These are phyloP conservation scores for Tetraselmis striata DNA, from an alignment of 139 green algal genomes.

Conservation along the genomic window DNA sequence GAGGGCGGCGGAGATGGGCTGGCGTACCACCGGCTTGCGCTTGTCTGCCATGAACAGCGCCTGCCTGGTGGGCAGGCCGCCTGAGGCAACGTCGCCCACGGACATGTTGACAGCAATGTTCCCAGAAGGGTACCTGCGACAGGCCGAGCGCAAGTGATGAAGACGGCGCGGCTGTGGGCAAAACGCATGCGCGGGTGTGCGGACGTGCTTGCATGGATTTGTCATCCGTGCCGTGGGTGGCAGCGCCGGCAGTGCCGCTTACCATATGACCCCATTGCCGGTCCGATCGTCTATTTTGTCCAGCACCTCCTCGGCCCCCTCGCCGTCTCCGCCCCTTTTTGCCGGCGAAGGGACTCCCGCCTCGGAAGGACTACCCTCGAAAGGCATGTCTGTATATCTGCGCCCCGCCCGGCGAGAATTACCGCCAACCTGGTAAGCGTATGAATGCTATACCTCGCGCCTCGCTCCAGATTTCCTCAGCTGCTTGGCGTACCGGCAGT, in stretches of 20 bases:
- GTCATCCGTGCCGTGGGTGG: neutral
- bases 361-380: too few species aligned
- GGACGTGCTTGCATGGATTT: neutral
- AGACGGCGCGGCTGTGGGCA: neutral
- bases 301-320: neutral
- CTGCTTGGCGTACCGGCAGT: too few species aligned
- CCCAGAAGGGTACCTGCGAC: neutral
- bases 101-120: neutral
- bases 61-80: neutral
- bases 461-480: too few species aligned
- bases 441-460: too few species aligned
- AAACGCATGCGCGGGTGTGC: neutral
- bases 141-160: neutral
- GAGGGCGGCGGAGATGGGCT: too few species aligned
- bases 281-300: neutral
- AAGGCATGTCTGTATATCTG: too few species aligned
- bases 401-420: too few species aligned
- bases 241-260: neutral
- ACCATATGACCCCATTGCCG: neutral
- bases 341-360: too few species aligned
- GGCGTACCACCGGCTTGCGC: neutral
- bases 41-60: neutral
- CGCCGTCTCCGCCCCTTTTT: too few species aligned
- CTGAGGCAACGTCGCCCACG: neutral
- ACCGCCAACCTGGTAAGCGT: too few species aligned